A percentile compares a stretch with the other conserved stretches of the same genome.
phyloP scores from a whole-genome alignment of 208 protist species.

The Leishmania tropica region DNA sequence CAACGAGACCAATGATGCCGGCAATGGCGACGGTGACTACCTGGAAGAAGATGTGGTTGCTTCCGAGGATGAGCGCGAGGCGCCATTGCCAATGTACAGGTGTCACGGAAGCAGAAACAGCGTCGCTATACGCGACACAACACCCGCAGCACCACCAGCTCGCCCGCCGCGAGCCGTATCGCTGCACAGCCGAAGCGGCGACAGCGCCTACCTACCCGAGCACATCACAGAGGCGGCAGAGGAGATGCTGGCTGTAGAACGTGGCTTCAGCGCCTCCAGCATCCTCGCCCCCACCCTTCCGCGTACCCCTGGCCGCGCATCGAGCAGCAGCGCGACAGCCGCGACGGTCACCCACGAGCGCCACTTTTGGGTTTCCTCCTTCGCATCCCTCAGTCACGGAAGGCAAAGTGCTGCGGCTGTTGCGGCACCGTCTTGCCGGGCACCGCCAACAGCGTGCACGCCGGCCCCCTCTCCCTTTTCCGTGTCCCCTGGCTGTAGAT shows the following conservation, averaged over 20 bases:
- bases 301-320: not conserved
- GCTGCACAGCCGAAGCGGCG: not conserved
- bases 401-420: not conserved
- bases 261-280: not conserved
- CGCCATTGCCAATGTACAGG: not conserved
- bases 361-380: not conserved
- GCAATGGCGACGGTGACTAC: not conserved
- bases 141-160: conserved; percentile 2
- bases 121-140: not conserved
- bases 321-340: not conserved
- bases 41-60: not conserved
- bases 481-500: not conserved
- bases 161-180: not conserved
- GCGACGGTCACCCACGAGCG: not conserved
- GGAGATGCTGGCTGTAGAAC: not conserved
- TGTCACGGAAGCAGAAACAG: not conserved
- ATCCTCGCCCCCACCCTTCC: not conserved
- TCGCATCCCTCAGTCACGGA: not conserved
- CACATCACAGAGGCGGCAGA: not conserved
- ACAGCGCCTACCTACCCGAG: not conserved
- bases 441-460: not conserved
- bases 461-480: not conserved
- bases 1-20: not conserved
- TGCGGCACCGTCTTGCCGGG: not conserved
- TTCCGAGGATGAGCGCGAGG: not conserved